Conservation (phyloP, 495 filamentous ascomycete species). For the Astrothelium macrocarpum region DNA sequence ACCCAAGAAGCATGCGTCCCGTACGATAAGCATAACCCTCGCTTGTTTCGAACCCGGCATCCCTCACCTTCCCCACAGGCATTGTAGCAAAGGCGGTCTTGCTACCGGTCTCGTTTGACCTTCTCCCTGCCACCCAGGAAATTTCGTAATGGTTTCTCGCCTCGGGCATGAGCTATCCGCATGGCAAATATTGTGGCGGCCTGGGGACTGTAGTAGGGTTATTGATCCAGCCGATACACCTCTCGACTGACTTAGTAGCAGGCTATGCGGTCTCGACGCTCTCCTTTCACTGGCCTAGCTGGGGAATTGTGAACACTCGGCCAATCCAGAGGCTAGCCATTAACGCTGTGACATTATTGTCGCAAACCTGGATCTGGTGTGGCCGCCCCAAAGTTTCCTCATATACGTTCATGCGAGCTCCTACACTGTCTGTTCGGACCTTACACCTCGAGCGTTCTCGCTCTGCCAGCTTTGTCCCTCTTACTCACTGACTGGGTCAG, state of each 20-base stretch:
- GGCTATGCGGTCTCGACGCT: background rate
- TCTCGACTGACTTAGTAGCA: background rate
- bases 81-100: slow-evolving; percentile 1
- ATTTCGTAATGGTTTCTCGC: background rate
- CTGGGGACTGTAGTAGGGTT: background rate
- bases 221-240: background rate
- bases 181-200: background rate
- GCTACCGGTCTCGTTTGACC: slow-evolving; percentile 7
- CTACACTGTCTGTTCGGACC: slow-evolving; percentile 1
- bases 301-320: background rate
- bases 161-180: background rate
- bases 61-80: background rate
- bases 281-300: background rate
- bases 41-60: background rate
- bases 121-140: background rate
- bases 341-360: background rate
- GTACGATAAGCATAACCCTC: background rate
- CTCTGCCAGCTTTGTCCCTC: background rate
- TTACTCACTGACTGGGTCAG: slow-evolving; percentile 1
- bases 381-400: background rate
- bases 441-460: slow-evolving; percentile 7
- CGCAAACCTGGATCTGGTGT: background rate
- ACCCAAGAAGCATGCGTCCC: background rate
- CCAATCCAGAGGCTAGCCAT: background rate
- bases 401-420: slow-evolving; percentile 6